Evolutionary conservation across 179 eudicot genomes (phyloP), one percentile per base, ranked within the genome.

Genomic region (Gypsophila paniculata): DNA sequence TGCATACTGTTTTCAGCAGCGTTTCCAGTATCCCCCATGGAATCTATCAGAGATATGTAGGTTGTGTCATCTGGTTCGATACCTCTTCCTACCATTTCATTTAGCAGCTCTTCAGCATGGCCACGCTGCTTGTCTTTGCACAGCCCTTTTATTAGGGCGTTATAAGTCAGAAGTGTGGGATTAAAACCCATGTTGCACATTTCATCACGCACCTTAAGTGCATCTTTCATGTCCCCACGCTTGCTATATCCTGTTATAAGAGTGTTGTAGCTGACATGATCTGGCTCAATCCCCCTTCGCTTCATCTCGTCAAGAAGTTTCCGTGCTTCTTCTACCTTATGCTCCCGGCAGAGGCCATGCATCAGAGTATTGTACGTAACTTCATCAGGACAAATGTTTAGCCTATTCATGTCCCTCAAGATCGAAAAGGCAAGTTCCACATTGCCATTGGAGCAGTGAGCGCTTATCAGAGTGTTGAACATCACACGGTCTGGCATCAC

Each of bases 281-380:
- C 91, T 6, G 95, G 97, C 61, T 74, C 72, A 78, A 89, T 87
- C 49, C 90, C 97, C 72, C 80, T 85, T 72, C 65, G 77, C 78
- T 81, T 87, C 97, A 91, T 91, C 80, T 79, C 84, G 73, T 87
- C 86, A 60, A 91, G 78, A 83, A 89, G 73, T 59, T 51, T 69
- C 6, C 83, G 71, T 71, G 97, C 95, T 85, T 87, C 89, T 84
- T 86, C 89, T 62, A 91, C 87, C 77, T 79, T 86, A 44, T 92
- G 89, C 61, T 75, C 73, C 61, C 80, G 72, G 65, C 95, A 89
- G 70, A 78, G 81, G 10, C 92, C 96, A 59, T 87, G 90, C 90
- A 91, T 87, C 65, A 91, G 59, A 1, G 86, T 86, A 76, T 91
- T 91, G 81, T 84, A 91, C 0, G 96, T 91, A 58, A 91, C 88